Conservation (phyloP, 2,329 filamentous ascomycete genomes). For the Colletotrichum sansevieriae region DNA sequence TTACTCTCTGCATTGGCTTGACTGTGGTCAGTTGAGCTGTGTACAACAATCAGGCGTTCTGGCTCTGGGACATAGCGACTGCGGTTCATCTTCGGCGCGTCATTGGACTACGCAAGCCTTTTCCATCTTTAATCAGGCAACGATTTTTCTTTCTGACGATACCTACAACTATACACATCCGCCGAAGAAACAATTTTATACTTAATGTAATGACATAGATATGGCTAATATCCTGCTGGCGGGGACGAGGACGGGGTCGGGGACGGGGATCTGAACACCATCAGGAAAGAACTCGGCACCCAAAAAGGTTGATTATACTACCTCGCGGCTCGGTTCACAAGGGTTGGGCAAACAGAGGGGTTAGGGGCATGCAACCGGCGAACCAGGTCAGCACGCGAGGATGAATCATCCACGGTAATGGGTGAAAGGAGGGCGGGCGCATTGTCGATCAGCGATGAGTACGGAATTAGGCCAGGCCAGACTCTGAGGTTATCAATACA, state of each 20-base stretch:
- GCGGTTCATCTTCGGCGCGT: slow-evolving; percentile 19
- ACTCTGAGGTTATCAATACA: slow-evolving; percentile 7
- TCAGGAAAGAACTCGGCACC: background rate
- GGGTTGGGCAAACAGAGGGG: background rate
- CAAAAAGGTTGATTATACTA: background rate
- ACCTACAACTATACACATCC: slow-evolving; percentile 34
- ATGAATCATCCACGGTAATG: background rate
- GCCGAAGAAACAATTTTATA: slow-evolving; percentile 31
- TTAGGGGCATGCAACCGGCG: background rate
- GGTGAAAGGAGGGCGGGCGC: background rate
- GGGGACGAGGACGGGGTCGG: slow-evolving; percentile 38
- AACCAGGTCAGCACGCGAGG: background rate
- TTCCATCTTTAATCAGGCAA: slow-evolving; percentile 10
- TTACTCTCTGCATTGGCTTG: background rate
- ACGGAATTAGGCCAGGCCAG: background rate
- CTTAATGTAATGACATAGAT: slow-evolving; percentile 42
- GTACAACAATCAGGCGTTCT: slow-evolving; percentile 27
- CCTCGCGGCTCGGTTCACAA: slow-evolving; percentile 1
- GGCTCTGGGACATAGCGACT: slow-evolving; percentile 21
- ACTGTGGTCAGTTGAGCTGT: slow-evolving; percentile 5
- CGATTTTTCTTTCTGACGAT: slow-evolving; percentile 32
- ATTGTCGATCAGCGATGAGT: slow-evolving; percentile 5
- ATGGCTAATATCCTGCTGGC: slow-evolving; percentile 37
- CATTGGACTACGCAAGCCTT: slow-evolving; percentile 11
- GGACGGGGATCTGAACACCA: slow-evolving; percentile 22